A percentile compares a stretch with the other conserved stretches of the same genome.
These are phyloP conservation scores for Clavariopsis aquatica DNA, from an alignment of 495 filamentous ascomycete genomes.

Conservation along the genomic window DNA sequence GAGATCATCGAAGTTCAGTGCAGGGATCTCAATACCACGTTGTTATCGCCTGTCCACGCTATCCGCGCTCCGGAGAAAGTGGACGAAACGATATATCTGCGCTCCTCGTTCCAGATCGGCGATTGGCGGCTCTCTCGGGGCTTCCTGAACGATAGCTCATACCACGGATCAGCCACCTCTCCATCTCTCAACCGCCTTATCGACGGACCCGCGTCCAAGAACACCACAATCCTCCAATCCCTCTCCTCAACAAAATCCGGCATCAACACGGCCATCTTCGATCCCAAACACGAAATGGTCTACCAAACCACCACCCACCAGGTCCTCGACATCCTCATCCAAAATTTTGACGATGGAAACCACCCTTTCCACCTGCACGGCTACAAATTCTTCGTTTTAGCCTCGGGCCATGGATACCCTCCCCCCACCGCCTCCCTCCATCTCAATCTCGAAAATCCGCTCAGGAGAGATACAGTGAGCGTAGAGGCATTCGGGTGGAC, in stretches of 20 bases:
- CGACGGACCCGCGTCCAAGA: slow-evolving; percentile 23
- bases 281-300: slow-evolving; percentile 32
- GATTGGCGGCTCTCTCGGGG: slow-evolving; percentile 56
- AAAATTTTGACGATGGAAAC: slow-evolving; percentile 45
- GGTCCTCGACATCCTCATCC: slow-evolving; percentile 41
- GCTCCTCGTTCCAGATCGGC: slow-evolving; percentile 58
- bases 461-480: slow-evolving; percentile 42
- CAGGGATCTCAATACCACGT: slow-evolving; percentile 49
- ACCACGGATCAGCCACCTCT: slow-evolving; percentile 48
- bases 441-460: slow-evolving; percentile 39
- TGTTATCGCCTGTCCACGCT: slow-evolving; percentile 46
- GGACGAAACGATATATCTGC: slow-evolving; percentile 52
- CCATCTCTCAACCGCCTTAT: slow-evolving; percentile 52
- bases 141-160: slow-evolving; percentile 58
- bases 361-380: slow-evolving; percentile 49
- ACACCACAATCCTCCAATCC: slow-evolving; percentile 2
- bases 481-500: slow-evolving; percentile 43
- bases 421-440: slow-evolving; percentile 37
- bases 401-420: slow-evolving; percentile 56
- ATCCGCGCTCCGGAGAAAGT: slow-evolving; percentile 47
- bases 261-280: slow-evolving; percentile 39
- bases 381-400: slow-evolving; percentile 61
- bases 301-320: slow-evolving; percentile 40
- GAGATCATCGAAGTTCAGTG: slow-evolving; percentile 48
- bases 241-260: slow-evolving; percentile 6